Percentiles rank a stretch among this genome's conserved stretches.
Evolutionary conservation across 768 basidiomycete species (phyloP).

Genomic region (Phylloporus sp.): DNA sequence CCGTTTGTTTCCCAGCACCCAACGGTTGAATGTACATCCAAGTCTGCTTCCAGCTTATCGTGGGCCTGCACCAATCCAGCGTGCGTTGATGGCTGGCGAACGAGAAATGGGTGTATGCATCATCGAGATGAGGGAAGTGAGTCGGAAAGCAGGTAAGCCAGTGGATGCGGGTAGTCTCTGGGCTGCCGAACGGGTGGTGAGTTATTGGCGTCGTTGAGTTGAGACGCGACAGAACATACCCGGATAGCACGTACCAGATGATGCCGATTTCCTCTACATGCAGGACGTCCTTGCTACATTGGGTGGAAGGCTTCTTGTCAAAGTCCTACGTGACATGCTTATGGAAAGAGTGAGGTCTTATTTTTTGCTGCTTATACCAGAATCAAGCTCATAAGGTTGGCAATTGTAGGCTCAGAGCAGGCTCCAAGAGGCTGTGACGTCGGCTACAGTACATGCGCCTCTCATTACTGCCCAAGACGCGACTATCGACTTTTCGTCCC

Average conservation of each 20-base stretch:
- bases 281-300: slow-evolving; percentile 54
- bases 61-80: slow-evolving; percentile 91
- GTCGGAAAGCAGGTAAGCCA: slow-evolving; percentile 44
- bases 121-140: slow-evolving; percentile 64
- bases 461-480: slow-evolving; percentile 16
- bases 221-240: background rate
- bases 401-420: slow-evolving; percentile 42
- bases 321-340: slow-evolving; percentile 62
- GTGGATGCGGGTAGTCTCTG: slow-evolving; percentile 80
- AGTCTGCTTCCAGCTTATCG: slow-evolving; percentile 83
- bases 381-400: background rate
- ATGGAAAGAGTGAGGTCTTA: slow-evolving; percentile 43
- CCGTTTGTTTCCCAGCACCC: slow-evolving; percentile 50
- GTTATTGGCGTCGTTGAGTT: slow-evolving; percentile 17
- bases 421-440: slow-evolving; percentile 40
- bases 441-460: slow-evolving; percentile 48
- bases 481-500: slow-evolving; percentile 15
- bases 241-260: slow-evolving; percentile 48
- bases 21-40: slow-evolving; percentile 84
- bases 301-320: slow-evolving; percentile 71
- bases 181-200: slow-evolving; percentile 50
- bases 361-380: background rate
- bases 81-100: slow-evolving; percentile 66
- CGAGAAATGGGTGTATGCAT: slow-evolving; percentile 76
- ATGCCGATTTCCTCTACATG: slow-evolving; percentile 51